Conservation (phyloP, 331 rosid genomes). For the Malus hybrid region DNA sequence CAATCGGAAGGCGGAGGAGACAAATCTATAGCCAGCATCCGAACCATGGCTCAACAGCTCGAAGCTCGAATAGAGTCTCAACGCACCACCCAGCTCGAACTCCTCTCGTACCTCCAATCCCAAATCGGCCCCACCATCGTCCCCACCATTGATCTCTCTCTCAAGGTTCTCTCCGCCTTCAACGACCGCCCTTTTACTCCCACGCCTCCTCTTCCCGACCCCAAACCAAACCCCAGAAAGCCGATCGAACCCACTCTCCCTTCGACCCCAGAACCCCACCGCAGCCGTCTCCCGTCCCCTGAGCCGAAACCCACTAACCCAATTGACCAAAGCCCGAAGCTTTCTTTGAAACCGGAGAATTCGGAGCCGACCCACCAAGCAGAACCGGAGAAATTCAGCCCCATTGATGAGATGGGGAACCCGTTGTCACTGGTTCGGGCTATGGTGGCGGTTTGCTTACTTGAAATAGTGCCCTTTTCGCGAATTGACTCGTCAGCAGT, state of each 20-base stretch:
- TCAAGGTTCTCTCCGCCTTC: conserved; percentile 67
- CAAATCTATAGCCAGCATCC: conserved; percentile 28
- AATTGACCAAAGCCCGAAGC: conserved; percentile 21
- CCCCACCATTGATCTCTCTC: conserved; percentile 77
- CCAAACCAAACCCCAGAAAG: conserved; percentile 38
- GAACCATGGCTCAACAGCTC: conserved; percentile 46
- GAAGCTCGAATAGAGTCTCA: conserved; percentile 67
- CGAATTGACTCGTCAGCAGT: conserved; percentile 83
- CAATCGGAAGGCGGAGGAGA: conserved; percentile 30
- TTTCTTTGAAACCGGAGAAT: conserved; percentile 10
- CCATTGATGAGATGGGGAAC: conserved; percentile 41
- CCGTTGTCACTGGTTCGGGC: conserved; percentile 67
- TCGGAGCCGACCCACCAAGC: conserved; percentile 8
- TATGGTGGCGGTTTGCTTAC: conserved; percentile 67
- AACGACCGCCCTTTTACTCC: conserved; percentile 69
- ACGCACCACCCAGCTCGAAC: conserved; percentile 62
- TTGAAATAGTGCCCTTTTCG: conserved; percentile 72
- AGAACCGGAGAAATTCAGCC: conserved; percentile 20
- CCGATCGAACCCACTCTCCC: conserved; percentile 17
- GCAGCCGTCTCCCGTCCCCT: conserved; percentile 4
- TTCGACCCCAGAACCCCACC: conserved; percentile 12
- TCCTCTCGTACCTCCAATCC: conserved; percentile 62
- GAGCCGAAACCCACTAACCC: conserved; percentile 26
- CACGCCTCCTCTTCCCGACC: conserved; percentile 55
- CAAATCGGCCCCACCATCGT: conserved; percentile 55